phyloP scores from a whole-genome alignment of 2,329 filamentous ascomycete species.

The Penicillium freii region DNA sequence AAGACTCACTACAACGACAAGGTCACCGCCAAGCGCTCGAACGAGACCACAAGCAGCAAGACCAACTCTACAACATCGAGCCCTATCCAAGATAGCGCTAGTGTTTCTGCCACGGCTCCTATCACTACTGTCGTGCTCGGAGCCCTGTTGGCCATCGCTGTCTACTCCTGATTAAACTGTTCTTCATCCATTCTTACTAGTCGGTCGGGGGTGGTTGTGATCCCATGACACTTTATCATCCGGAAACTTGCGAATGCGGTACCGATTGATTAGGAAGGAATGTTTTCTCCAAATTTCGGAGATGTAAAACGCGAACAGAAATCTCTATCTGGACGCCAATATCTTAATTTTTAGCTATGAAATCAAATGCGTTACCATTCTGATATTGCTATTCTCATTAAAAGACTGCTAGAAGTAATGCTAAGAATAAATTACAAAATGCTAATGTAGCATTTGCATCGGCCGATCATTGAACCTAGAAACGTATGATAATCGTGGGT shows the following conservation, averaged over 20 bases:
- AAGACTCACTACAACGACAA: conserved; percentile 23
- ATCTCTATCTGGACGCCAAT: not conserved
- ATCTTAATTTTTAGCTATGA: not conserved
- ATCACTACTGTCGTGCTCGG: conserved; percentile 12
- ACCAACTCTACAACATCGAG: conserved; percentile 15
- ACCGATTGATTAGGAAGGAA: not conserved
- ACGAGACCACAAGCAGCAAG: not conserved
- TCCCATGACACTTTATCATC: not conserved
- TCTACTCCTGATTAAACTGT: conserved; percentile 13
- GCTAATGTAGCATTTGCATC: not conserved
- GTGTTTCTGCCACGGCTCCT: conserved; percentile 10
- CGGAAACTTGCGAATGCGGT: not conserved
- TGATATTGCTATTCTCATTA: not conserved
- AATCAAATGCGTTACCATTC: not conserved
- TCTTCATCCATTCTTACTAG: not conserved
- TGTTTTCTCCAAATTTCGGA: not conserved
- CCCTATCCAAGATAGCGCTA: conserved; percentile 6
- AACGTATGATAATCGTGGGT: not conserved
- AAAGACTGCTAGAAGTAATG: not conserved
- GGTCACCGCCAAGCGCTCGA: conserved; percentile 29
- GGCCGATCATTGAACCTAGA: not conserved
- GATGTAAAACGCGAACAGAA: not conserved
- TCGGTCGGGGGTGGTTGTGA: not conserved
- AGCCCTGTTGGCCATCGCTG: conserved; percentile 15
- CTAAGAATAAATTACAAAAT: not conserved